These are phyloP conservation scores for Phaeotremella skinneri DNA, from an alignment of 768 basidiomycete genomes.

Conservation along the genomic window DNA sequence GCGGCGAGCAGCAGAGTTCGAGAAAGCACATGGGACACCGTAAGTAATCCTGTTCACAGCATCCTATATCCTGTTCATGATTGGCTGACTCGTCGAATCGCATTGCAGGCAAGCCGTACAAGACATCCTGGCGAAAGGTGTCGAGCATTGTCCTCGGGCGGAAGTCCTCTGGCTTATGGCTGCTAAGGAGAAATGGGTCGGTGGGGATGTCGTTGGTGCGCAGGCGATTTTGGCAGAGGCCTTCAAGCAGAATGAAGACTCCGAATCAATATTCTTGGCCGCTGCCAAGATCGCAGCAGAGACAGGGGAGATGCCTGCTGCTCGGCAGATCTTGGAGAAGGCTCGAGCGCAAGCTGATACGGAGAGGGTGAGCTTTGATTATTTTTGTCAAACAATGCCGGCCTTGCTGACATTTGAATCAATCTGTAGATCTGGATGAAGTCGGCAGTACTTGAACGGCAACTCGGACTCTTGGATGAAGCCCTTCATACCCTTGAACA, in stretches of 20 bases:
- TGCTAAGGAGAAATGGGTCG: constrained; percentile 94
- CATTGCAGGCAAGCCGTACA: constrained; percentile 69
- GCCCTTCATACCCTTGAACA: constrained; percentile 69
- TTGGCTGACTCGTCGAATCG: constrained; percentile 6
- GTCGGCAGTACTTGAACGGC: constrained; percentile 88
- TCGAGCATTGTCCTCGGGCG: constrained; percentile 87
- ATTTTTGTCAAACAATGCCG: neutral
- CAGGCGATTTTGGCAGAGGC: constrained; percentile 83
- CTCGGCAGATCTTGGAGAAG: constrained; percentile 78
- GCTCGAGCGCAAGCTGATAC: constrained; percentile 90
- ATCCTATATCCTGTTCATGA: constrained; percentile 1
- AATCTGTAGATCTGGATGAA: constrained; percentile 93
- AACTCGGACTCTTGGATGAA: constrained; percentile 70
- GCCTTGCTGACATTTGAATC: neutral
- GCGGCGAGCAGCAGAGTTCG: constrained; percentile 87
- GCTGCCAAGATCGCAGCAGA: constrained; percentile 96
- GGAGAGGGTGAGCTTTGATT: constrained; percentile 64
- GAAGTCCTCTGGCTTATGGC: constrained; percentile 97
- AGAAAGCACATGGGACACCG: constrained; percentile 84
- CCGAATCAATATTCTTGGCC: constrained; percentile 95
- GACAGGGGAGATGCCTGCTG: constrained; percentile 84
- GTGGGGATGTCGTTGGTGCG: constrained; percentile 84
- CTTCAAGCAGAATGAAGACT: constrained; percentile 92
- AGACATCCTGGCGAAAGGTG: constrained; percentile 75
- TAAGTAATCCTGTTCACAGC: constrained; percentile 45